Evolutionary conservation across 345 rosid species (phyloP).

Genomic region (Adansonia digitata): DNA sequence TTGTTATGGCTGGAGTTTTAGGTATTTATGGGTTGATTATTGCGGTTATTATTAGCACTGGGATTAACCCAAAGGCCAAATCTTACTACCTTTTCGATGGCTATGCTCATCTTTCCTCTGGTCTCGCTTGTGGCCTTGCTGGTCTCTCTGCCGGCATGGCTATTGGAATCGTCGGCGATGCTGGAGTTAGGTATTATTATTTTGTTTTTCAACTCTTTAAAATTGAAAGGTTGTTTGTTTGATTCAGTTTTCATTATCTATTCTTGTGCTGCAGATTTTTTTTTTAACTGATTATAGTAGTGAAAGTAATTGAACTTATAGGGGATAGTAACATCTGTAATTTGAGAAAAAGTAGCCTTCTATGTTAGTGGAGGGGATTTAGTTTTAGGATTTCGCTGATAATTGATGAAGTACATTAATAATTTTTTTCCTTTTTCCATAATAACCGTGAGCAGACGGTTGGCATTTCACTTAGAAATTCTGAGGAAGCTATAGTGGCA

Average conservation of each 20-base stretch:
- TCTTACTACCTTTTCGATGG: constrained; percentile 80
- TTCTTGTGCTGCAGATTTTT: background rate
- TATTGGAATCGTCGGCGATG: constrained; percentile 58
- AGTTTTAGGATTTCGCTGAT: background rate
- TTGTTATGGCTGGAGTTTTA: constrained; percentile 85
- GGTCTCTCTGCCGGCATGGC: constrained; percentile 64
- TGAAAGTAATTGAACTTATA: background rate
- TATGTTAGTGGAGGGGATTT: background rate
- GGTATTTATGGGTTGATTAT: constrained; percentile 82
- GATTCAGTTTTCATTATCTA: background rate
- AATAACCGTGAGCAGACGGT: background rate
- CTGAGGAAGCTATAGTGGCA: background rate
- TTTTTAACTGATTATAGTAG: background rate
- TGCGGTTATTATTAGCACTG: constrained; percentile 80
- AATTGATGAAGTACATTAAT: background rate
- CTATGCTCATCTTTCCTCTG: constrained; percentile 70
- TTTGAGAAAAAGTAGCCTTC: background rate
- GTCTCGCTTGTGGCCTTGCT: constrained; percentile 57
- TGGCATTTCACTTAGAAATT: background rate
- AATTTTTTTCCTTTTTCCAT: background rate
- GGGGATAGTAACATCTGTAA: background rate
- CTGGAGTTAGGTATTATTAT: constrained; percentile 45
- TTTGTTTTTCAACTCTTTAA: background rate
- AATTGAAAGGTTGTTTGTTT: background rate
- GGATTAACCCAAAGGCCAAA: constrained; percentile 80